These are phyloP conservation scores for Beauveria varroae DNA, from an alignment of 2,329 filamentous ascomycete species.

Conservation along the genomic window DNA sequence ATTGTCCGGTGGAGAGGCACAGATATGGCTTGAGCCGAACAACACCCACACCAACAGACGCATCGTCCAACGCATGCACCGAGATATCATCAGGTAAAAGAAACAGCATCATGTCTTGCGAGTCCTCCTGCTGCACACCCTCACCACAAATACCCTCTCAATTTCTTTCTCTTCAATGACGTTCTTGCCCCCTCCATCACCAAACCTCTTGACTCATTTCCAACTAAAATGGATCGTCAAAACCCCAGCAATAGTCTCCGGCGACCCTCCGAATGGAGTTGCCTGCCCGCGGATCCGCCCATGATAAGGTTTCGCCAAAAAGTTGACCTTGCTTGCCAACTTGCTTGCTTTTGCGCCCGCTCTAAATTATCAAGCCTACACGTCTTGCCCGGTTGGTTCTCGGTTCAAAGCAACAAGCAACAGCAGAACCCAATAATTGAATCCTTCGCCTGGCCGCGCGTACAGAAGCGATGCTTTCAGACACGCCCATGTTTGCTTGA, in stretches of 20 bases:
- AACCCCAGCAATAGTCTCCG: neutral
- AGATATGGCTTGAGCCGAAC: constrained; percentile 10
- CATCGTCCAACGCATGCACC: neutral
- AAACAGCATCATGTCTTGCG: no score
- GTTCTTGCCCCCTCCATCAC: neutral
- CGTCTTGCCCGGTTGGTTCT: neutral
- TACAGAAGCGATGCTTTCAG: no score
- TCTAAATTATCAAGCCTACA: neutral
- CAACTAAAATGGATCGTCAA: neutral
- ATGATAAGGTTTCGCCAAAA: neutral
- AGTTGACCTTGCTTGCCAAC: no score
- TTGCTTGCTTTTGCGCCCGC: neutral
- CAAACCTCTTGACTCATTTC: neutral
- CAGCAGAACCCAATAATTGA: neutral
- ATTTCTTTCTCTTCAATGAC: neutral
- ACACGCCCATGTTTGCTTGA: no score
- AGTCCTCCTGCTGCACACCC: no score
- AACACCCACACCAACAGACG: neutral
- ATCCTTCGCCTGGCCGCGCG: neutral
- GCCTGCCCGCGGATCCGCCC: constrained; percentile 6
- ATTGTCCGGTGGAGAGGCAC: neutral
- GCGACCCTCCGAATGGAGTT: neutral
- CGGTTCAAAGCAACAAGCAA: neutral
- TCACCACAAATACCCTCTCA: no score
- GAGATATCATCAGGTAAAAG: no score